Conservation (phyloP, 352 stramenopile genomes). For the Phytophthora rubi region DNA sequence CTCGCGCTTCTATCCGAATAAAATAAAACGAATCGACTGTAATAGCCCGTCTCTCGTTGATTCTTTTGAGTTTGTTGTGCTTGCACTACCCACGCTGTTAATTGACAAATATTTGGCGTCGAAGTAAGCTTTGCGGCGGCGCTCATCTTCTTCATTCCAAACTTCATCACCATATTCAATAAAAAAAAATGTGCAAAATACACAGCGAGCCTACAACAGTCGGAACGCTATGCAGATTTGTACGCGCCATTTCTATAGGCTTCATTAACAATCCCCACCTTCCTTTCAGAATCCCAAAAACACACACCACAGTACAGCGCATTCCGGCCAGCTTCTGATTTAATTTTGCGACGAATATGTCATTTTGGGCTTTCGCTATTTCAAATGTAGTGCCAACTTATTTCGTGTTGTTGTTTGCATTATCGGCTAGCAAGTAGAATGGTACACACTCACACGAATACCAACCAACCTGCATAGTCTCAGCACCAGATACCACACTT, state of each 20-base stretch:
- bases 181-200: background rate
- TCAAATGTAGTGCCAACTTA: background rate
- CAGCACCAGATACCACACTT: background rate
- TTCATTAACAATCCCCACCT: background rate
- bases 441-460: background rate
- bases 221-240: background rate
- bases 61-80: too few species aligned
- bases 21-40: background rate
- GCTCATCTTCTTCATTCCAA: background rate
- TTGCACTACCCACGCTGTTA: too few species aligned
- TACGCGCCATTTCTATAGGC: background rate
- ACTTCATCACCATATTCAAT: background rate
- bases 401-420: background rate
- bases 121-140: background rate
- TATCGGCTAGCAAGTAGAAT: background rate
- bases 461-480: background rate
- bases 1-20: background rate
- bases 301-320: background rate
- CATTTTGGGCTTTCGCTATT: background rate
- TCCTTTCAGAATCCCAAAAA: background rate
- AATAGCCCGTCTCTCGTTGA: background rate
- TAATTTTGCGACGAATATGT: background rate
- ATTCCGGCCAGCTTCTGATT: background rate
- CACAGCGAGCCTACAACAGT: background rate
- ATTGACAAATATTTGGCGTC: background rate